These are phyloP conservation scores for Aspergillus ustus DNA, from an alignment of 2,329 filamentous ascomycete genomes.

Conservation along the genomic window DNA sequence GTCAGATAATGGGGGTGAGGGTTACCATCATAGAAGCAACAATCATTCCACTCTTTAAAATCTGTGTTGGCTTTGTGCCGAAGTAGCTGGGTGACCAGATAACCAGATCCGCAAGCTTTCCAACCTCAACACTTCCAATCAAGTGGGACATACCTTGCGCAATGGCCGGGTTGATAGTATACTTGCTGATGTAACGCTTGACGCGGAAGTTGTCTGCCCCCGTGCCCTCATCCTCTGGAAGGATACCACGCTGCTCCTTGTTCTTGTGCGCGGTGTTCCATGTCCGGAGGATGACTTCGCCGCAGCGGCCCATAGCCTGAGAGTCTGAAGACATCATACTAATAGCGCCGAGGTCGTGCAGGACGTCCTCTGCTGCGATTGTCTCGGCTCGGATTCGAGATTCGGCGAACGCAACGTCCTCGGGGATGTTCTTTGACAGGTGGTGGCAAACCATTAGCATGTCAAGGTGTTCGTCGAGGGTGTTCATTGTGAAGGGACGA, in stretches of 20 bases:
- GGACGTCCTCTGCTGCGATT: constrained; percentile 93
- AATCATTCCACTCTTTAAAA: constrained; percentile 89
- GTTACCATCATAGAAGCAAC: constrained; percentile 80
- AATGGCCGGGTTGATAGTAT: constrained; percentile 92
- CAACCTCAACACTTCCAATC: constrained; percentile 84
- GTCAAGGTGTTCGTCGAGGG: constrained; percentile 92
- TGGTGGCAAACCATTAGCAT: constrained; percentile 99
- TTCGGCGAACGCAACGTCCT: constrained; percentile 95
- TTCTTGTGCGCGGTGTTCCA: constrained; percentile 99
- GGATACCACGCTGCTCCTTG: constrained; percentile 76
- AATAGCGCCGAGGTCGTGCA: constrained; percentile 93
- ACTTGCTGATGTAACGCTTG: constrained; percentile 92
- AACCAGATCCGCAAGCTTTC: constrained; percentile 87
- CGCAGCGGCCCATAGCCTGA: constrained; percentile 95
- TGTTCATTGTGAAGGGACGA: constrained; percentile 86
- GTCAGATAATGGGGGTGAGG: not conserved
- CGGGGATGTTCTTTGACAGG: constrained; percentile 86
- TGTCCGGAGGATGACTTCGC: constrained; percentile 88
- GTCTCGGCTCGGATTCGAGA: constrained; percentile 93
- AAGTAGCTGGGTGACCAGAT: constrained; percentile 86
- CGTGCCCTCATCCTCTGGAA: constrained; percentile 78
- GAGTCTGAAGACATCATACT: constrained; percentile 97
- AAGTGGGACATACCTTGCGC: constrained; percentile 88
- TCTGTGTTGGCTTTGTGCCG: constrained; percentile 78
- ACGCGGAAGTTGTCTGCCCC: constrained; percentile 89